Evolutionary conservation across 257 asterid genomes (phyloP).

Genomic region (Jacaranda copaia): DNA sequence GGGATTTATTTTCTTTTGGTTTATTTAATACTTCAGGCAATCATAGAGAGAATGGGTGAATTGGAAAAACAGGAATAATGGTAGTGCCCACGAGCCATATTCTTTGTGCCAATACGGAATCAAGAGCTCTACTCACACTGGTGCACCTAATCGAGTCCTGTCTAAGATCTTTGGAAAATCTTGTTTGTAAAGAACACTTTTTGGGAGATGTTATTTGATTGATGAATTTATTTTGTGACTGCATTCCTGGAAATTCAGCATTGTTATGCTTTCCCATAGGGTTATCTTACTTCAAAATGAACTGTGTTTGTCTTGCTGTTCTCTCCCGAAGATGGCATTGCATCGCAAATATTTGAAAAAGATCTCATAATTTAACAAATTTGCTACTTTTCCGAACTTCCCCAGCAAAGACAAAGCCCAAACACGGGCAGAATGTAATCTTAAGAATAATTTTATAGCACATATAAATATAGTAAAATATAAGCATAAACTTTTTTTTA

Average conservation of each 20-base stretch:
- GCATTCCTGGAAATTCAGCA: not conserved
- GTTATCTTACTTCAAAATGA: too few relatives aligned
- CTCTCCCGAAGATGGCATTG: too few relatives aligned
- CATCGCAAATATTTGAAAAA: too few relatives aligned
- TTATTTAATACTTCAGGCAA: slow-evolving; percentile 55
- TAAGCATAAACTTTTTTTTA: too few relatives aligned
- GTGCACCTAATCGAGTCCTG: not conserved
- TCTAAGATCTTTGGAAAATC: not conserved
- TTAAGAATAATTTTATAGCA: too few relatives aligned
- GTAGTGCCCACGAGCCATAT: not conserved
- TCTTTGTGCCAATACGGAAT: not conserved
- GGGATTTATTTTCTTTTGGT: not conserved
- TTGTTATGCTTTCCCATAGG: not conserved
- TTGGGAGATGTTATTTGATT: not conserved
- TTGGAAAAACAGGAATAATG: slow-evolving; percentile 72
- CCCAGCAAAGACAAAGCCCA: not conserved
- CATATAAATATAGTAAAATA: too few relatives aligned
- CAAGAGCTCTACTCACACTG: not conserved
- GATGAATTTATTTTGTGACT: not conserved
- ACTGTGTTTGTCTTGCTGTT: too few relatives aligned
- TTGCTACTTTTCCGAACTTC: not conserved
- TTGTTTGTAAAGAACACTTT: slow-evolving; percentile 32
- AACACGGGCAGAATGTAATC: not conserved
- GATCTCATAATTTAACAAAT: too few relatives aligned
- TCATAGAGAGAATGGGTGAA: slow-evolving; percentile 86